Evolutionary conservation across 2,329 filamentous ascomycete species (phyloP), one percentile per base, ranked within the genome.

Genomic region (Leptographium procerum): DNA sequence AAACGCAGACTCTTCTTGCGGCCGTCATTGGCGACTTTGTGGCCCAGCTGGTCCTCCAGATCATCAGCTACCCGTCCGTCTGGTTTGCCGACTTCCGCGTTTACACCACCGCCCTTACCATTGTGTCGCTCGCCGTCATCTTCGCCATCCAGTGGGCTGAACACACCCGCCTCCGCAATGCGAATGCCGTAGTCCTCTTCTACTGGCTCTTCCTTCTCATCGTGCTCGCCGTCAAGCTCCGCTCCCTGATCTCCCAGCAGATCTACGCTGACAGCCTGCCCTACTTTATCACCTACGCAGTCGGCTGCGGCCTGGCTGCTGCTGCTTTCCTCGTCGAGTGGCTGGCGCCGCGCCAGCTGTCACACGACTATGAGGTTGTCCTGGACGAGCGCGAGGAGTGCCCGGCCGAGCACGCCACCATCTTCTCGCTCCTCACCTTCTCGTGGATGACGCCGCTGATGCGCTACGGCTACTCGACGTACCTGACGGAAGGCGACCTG

Each of bases 391-490:
- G 47, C 71, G 81, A 80, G 47, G 81, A 85, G 65, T 85, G 83
- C 58, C 88, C 88, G 0, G 85, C 89, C 62, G 91, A 97, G 72
- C 95, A 96, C 70, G 91, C 94, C 14, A 91, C 92, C 61, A 79
- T 97, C 56, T 99, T 99, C 73, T 96, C 92, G 4, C 84, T 89
- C 55, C 79, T 99, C 52, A 96, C 92, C 0, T 99, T 99, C 71
- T 86, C 88, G 57, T 99, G 94, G 94, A 96, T 99, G 92, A 97
- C 94, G 0, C 91, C 94, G 0, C 76, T 99, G 82, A 99, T 99
- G 94, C 91, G 85, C 68, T 87, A 87, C 68, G 94, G 94, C 1
- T 97, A 99, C 76, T 89, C 87, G 68, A 84, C 91, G 60, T 99
- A 85, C 70, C 77, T 99, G 61, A 96, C 91, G 1, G 91, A 97